Percentiles rank a stretch among this genome's conserved stretches.
Conservation (phyloP, 257 asterid genomes). For the Solanum tarapatanum region DNA sequence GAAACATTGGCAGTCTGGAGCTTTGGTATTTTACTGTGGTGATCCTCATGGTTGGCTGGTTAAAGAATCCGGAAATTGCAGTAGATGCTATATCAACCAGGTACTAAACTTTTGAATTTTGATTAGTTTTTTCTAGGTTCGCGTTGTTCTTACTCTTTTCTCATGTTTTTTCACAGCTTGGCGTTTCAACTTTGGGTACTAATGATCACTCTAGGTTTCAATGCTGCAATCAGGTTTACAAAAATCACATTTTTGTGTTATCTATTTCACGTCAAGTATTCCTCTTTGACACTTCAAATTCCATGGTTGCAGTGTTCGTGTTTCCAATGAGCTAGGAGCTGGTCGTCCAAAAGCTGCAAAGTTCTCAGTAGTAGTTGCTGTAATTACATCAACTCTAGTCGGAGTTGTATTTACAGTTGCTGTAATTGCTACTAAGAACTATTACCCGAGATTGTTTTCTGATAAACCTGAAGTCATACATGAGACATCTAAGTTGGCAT, state of each 20-base stretch:
- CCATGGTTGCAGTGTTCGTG: constrained; percentile 49
- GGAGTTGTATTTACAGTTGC: constrained; percentile 41
- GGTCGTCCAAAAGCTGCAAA: constrained; percentile 63
- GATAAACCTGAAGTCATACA: constrained; percentile 32
- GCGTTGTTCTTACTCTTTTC: neutral
- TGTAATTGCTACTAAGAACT: constrained; percentile 28
- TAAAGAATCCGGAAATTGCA: constrained; percentile 64
- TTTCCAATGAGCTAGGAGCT: constrained; percentile 77
- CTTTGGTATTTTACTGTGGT: constrained; percentile 66
- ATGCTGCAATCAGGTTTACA: constrained; percentile 74
- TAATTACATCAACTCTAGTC: constrained; percentile 39
- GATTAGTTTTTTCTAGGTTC: neutral
- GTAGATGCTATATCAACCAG: constrained; percentile 78
- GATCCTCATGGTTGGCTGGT: constrained; percentile 76
- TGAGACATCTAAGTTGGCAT: constrained; percentile 51
- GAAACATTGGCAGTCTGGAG: constrained; percentile 48
- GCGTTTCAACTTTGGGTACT: constrained; percentile 60
- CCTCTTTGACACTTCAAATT: neutral
- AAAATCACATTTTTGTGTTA: neutral
- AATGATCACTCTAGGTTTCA: constrained; percentile 74
- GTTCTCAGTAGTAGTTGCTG: constrained; percentile 41
- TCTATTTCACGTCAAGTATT: neutral
- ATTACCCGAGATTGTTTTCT: constrained; percentile 49
- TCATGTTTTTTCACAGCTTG: constrained; percentile 34
- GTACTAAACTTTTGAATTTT: constrained; percentile 10